Evolutionary conservation across 768 basidiomycete genomes (phyloP), one percentile per base, ranked within the genome.

Genomic region (Serpula lacrymans): DNA sequence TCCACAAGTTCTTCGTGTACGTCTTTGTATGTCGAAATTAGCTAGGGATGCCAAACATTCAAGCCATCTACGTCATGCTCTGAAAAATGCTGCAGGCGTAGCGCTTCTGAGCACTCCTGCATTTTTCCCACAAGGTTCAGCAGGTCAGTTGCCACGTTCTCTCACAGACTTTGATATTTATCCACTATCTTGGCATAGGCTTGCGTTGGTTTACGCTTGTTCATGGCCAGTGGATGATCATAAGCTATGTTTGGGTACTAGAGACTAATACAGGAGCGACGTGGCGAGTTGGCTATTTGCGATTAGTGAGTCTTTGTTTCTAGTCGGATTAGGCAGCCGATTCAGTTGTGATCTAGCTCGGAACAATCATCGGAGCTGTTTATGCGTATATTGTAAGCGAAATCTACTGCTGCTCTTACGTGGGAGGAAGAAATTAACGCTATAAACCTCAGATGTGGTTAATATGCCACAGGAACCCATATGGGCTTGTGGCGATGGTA

Each of bases 191-290:
- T 22, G 11, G 16, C 22, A 1, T 34, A 75, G 70, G 58, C 17
- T 53, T 54, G 24, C 37, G 46, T 22, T 74, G 71, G 70, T 76
- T 67, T 47, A 39, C 37, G 10, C 39, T 29, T 10, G 57, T 54
- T 20, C 67, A 65, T 34, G 71, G 70, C 12, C 74, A 74, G 41
- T 75, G 74, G 74, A 70, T 74, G 67, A 56, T 70, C 7, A 68
- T 74, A 44, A 71, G 67, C 20, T 73, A 72, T 50, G 55, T 75
- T 1, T 75, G 72, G 71, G 72, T 76, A 5, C 56, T 75, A 23
- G 72, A 74, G 48, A 72, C 72, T 6, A 76, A 70, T 43, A 72
- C 69, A 1, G 74, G 72, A n/a, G 72, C 74, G 28, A 75, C 73
- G 6, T 74, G 70, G 65, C 57, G 72, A 30, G 63, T 70, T 5